These are phyloP conservation scores for Gigaspora rosea DNA, from an alignment of 192 early-diverging fungal genomes.

Conservation along the genomic window DNA sequence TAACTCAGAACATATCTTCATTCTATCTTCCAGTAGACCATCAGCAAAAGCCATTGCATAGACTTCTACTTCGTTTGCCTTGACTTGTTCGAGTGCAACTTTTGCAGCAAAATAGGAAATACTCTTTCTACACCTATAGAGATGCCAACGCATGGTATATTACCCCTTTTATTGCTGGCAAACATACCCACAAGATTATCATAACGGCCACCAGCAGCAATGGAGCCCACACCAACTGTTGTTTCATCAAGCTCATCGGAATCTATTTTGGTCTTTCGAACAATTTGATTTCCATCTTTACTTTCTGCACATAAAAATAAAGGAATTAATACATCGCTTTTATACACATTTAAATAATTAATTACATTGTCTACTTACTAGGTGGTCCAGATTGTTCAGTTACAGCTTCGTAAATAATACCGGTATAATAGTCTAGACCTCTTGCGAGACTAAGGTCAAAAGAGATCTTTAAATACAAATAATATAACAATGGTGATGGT, in stretches of 20 bases:
- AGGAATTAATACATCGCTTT: background rate
- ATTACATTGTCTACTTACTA: no score
- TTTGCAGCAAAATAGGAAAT: slow-evolving; percentile 79
- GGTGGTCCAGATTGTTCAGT: no score
- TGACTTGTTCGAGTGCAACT: slow-evolving; percentile 58
- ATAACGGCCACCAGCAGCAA: slow-evolving; percentile 97
- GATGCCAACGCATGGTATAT: slow-evolving; percentile 94
- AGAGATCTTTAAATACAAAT: no score
- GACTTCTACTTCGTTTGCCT: slow-evolving; percentile 79
- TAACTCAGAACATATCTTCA: slow-evolving; percentile 82
- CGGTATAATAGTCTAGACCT: no score
- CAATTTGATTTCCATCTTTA: slow-evolving; percentile 46
- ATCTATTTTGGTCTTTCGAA: slow-evolving; percentile 47
- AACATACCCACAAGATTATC: slow-evolving; percentile 98
- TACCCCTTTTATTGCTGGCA: slow-evolving; percentile 60
- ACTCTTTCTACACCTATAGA: slow-evolving; percentile 96
- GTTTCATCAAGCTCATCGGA: slow-evolving; percentile 71
- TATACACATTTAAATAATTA: no score
- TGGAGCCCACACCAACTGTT: slow-evolving; percentile 87
- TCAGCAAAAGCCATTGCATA: slow-evolving; percentile 81
- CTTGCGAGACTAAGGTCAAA: no score
- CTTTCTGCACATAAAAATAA: slow-evolving; percentile 34
- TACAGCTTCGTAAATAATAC: no score
- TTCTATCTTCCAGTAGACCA: slow-evolving; percentile 85
- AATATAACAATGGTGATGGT: no score